phyloP scores from a whole-genome alignment of 2,329 filamentous ascomycete genomes.

The Westerdykella aurantiaca region DNA sequence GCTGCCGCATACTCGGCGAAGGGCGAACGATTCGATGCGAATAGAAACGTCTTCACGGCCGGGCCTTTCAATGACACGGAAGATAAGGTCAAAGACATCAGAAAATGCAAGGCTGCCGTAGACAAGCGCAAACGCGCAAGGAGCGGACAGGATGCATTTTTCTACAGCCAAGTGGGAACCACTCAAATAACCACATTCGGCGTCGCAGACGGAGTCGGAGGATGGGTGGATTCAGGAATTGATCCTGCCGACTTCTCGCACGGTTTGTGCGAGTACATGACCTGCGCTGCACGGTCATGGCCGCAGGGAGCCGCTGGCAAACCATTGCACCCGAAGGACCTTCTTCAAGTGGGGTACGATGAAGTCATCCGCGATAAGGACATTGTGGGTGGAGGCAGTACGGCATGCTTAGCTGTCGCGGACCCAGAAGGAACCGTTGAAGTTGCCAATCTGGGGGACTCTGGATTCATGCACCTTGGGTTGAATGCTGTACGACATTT shows the following conservation, averaged over 20 bases:
- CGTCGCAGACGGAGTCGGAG: conserved; percentile 89
- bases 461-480: conserved; percentile 81
- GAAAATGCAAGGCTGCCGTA: conserved; percentile 31
- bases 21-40: conserved; percentile 32
- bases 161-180: conserved; percentile 72
- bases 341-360: conserved; percentile 83
- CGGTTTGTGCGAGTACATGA: conserved; percentile 90
- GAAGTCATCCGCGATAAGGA: conserved; percentile 66
- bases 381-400: conserved; percentile 81
- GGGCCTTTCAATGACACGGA: conserved; percentile 24
- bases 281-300: conserved; percentile 62
- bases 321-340: conserved; percentile 55
- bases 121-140: conserved; percentile 61
- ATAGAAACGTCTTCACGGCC: conserved; percentile 33
- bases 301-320: conserved; percentile 33
- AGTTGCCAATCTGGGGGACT: conserved; percentile 92
- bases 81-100: conserved; percentile 19
- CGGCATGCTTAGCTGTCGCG: conserved; percentile 80
- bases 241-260: conserved; percentile 96
- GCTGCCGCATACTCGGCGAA: conserved; percentile 40
- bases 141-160: conserved; percentile 94
- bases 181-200: conserved; percentile 72
- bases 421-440: conserved; percentile 69
- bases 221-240: conserved; percentile 87
- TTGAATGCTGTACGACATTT: conserved; percentile 78